Conservation (phyloP, 108 stramenopile genomes). For the Skeletonema tropicum region DNA sequence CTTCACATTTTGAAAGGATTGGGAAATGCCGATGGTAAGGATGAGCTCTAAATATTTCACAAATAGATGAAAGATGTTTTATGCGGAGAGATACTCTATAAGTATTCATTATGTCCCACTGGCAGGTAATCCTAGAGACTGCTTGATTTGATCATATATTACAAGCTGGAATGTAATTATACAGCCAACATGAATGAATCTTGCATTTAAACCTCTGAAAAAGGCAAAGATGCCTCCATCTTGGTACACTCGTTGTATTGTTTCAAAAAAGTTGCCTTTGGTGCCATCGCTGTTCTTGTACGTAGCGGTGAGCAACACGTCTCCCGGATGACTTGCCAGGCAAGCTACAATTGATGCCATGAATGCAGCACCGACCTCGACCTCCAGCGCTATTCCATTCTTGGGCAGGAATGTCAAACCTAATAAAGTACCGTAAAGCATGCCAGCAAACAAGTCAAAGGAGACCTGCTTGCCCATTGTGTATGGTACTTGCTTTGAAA, state of each 20-base stretch:
- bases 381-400: constrained; percentile 32
- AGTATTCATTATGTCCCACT: constrained; percentile 43
- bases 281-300: constrained; percentile 34
- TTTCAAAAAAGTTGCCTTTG: constrained; percentile 18
- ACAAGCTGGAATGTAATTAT: constrained; percentile 74
- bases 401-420: constrained; percentile 19
- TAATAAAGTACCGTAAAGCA: constrained; percentile 32
- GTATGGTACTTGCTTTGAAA: constrained; percentile 92
- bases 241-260: constrained; percentile 27
- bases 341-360: constrained; percentile 65
- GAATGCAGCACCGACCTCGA: constrained; percentile 50
- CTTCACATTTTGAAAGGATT: constrained; percentile 43
- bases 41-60: constrained; percentile 31
- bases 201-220: constrained; percentile 50
- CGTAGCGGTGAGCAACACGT: constrained; percentile 64
- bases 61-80: too few relatives aligned
- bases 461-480: constrained; percentile 91
- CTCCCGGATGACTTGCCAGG: constrained; percentile 66
- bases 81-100: not conserved
- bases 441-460: constrained; percentile 64
- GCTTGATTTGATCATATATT: constrained; percentile 69
- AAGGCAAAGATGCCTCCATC: constrained; percentile 44
- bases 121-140: constrained; percentile 57
- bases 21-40: constrained; percentile 17
- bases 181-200: constrained; percentile 66